Percentiles rank a stretch among this genome's conserved stretches.
Conservation (phyloP, 805 yeast species). For the Wickerhamomyces chambardii region DNA sequence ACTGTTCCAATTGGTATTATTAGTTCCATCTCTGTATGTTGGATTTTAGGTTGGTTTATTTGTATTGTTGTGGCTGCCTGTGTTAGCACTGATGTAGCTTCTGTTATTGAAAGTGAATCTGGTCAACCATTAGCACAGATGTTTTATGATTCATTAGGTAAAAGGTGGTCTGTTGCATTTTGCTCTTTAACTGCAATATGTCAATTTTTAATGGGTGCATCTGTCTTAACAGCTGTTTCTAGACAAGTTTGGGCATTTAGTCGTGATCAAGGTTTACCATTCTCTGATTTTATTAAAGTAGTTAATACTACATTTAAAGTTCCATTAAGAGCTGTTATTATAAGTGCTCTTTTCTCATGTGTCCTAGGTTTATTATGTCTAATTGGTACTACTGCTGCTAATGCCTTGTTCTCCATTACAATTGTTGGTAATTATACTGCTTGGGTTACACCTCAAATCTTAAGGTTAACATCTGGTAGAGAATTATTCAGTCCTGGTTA, state of each 20-base stretch:
- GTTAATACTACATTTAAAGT: conserved; percentile 42
- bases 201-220: conserved; percentile 59
- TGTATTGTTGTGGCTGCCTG: conserved; percentile 46
- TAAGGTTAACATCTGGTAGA: conserved; percentile 38
- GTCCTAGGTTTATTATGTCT: conserved; percentile 46
- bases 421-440: conserved; percentile 52
- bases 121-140: conserved; percentile 64
- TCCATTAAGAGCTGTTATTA: conserved; percentile 52
- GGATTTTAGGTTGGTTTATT: conserved; percentile 49
- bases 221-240: conserved; percentile 50
- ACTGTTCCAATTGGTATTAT: conserved; percentile 61
- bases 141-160: conserved; percentile 51
- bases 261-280: conserved; percentile 62
- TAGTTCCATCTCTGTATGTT: conserved; percentile 48
- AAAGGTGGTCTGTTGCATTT: conserved; percentile 56
- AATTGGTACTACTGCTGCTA: conserved; percentile 47
- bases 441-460: conserved; percentile 49
- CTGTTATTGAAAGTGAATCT: conserved; percentile 32
- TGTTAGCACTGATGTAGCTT: conserved; percentile 33
- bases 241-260: conserved; percentile 68
- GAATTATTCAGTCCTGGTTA: conserved; percentile 47
- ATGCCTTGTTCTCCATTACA: conserved; percentile 51
- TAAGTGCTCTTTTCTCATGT: conserved; percentile 37
- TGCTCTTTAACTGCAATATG: conserved; percentile 52
- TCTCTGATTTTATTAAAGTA: conserved; percentile 36